Conservation (phyloP, 2,329 filamentous ascomycete species). For the Cladophialophora immunda region DNA sequence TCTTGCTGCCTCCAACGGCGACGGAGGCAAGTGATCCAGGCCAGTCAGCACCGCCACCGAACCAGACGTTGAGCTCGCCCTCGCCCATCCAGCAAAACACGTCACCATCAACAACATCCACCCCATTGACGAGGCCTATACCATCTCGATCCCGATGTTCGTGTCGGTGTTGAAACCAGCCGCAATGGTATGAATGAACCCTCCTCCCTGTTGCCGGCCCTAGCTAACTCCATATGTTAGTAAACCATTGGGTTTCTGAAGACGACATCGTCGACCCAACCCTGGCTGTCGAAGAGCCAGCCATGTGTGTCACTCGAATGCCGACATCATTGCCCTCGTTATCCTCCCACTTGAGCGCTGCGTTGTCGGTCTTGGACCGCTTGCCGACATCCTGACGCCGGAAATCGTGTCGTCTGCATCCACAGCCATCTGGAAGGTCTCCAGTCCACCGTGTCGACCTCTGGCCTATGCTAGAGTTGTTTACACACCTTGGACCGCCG, state of each 20-base stretch:
- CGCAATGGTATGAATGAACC: background rate
- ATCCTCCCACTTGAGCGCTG: too few relatives aligned
- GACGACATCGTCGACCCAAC: conserved; percentile 17
- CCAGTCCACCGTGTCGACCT: too few relatives aligned
- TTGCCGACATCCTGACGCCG: too few relatives aligned
- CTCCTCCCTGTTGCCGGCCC: background rate
- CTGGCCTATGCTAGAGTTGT: too few relatives aligned
- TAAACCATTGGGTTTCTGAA: background rate
- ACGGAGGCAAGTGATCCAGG: too few relatives aligned
- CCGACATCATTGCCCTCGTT: too few relatives aligned
- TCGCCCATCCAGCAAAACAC: background rate
- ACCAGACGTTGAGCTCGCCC: background rate
- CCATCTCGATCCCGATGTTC: conserved; percentile 33
- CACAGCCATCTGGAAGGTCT: too few relatives aligned
- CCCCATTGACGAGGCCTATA: conserved; percentile 8
- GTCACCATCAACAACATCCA: background rate
- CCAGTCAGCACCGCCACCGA: too few relatives aligned
- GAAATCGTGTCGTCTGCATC: too few relatives aligned
- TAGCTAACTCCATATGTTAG: background rate
- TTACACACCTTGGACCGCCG: too few relatives aligned
- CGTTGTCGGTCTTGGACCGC: too few relatives aligned
- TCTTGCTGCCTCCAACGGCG: too few relatives aligned
- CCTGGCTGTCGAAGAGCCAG: background rate
- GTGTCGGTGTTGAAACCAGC: conserved; percentile 1
- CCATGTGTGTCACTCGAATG: background rate